These are phyloP conservation scores for Pseudogymnoascus sp. DNA, from an alignment of 2,329 filamentous ascomycete genomes.

Conservation along the genomic window DNA sequence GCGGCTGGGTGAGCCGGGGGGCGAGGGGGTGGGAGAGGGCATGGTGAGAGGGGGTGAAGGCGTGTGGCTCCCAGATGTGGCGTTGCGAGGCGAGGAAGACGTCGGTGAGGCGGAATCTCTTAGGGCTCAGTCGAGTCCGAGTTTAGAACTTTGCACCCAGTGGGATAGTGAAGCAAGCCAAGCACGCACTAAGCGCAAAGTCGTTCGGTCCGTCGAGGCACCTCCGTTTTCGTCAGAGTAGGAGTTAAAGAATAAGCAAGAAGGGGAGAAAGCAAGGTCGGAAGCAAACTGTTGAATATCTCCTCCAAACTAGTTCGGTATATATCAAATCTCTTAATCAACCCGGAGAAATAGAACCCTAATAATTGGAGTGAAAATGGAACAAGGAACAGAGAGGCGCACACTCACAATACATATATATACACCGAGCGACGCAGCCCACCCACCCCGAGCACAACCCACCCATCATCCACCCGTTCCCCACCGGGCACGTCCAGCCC, in stretches of 20 bases:
- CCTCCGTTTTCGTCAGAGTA: background rate
- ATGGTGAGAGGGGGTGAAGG: background rate
- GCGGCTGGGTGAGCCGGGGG: background rate
- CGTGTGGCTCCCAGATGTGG: background rate
- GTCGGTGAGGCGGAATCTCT: background rate
- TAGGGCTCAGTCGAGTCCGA: background rate
- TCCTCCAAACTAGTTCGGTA: background rate
- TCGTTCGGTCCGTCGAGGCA: background rate
- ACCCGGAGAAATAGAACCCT: background rate
- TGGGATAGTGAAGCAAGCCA: background rate
- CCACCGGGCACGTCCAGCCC: constrained; percentile 6
- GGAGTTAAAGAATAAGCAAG: background rate
- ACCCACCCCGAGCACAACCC: background rate
- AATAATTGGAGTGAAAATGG: constrained; percentile 3
- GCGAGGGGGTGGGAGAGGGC: background rate
- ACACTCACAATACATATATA: constrained; percentile 1
- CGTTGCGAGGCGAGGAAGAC: background rate
- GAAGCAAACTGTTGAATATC: background rate
- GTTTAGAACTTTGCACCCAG: background rate
- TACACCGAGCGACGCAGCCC: background rate
- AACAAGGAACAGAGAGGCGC: background rate
- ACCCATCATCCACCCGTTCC: background rate
- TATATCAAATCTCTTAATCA: background rate
- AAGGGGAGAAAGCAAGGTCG: background rate
- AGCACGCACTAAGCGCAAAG: constrained; percentile 1